Base-by-base conservation (phyloP, 441 rosid species). In the Eruca vesicaria region DNA sequence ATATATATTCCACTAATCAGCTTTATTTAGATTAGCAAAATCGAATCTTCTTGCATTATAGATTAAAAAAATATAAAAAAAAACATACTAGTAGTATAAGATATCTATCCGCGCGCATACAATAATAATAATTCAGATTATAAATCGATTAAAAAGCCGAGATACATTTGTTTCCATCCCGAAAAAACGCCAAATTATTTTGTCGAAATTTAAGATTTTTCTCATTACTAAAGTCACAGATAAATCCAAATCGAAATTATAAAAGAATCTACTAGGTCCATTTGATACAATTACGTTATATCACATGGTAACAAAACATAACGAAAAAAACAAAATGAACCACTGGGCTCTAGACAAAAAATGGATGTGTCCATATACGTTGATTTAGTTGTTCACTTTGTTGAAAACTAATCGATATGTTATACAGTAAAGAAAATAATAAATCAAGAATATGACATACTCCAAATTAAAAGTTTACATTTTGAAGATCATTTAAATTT, bases 241-340 rank as follows among this genome's bases (percentile, higher is more conserved):
- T 62, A 53, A 31, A 26, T 31, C 74, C 69, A 75, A 75, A 53
- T 6, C 3, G 55, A 75, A 53, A 68, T 75, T 6, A 75, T 28
- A 18, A 10, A 69, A 69, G 69, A 75, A 75, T 75, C 74, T 75
- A 56, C 45, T 75, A 75, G 79, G 74, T 23, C 74, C 69, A 75
- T 53, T 68, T 38, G 64, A 62, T 29, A 75, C 16, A 50, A 61
- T n/a, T 23, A 8, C 7, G 31, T n/a, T 64, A 41, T 31, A 56
- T 69, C 63, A 69, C 65, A 63, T 63, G 21, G 63, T 63, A 57
- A 55, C 69, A 66, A 69, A 52, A 52, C 53, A 69, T 18, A 12
- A 63, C 31, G 29, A 76, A 41, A 76, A 65, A 69, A 63, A 76
- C 71, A 69, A 76, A 69, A 63, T 21, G 60, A 57, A 69, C 74